A percentile compares a stretch with the other conserved stretches of the same genome.
Evolutionary conservation across 768 basidiomycete species (phyloP).

Genomic region (Collybiopsis luxurians): DNA sequence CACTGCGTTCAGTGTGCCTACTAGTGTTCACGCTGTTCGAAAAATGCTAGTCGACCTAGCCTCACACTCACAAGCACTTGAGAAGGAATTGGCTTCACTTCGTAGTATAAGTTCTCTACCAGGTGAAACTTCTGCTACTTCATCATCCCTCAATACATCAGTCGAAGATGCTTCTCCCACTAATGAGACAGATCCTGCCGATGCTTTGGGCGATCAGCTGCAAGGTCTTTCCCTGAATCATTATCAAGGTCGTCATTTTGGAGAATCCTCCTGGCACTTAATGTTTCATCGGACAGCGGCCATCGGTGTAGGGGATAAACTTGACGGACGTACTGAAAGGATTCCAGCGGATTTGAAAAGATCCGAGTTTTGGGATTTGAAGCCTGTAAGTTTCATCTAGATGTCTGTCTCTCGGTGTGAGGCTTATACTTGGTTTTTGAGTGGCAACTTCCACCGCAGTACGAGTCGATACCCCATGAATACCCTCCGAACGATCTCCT

Average conservation of each 20-base stretch:
- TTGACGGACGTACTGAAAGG: background rate
- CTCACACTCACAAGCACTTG: too few relatives aligned
- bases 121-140: background rate
- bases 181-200: background rate
- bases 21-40: conserved; percentile 17
- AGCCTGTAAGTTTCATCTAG: background rate
- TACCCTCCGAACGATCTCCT: too few relatives aligned
- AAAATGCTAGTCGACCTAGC: conserved; percentile 18
- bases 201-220: background rate
- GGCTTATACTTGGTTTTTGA: background rate
- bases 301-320: background rate
- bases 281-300: conserved; percentile 1
- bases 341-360: background rate
- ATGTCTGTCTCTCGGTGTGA: background rate
- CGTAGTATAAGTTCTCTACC: background rate
- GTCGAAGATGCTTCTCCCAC: background rate
- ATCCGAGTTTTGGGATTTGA: background rate
- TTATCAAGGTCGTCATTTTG: background rate
- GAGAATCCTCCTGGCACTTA: background rate
- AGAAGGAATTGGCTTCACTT: too few relatives aligned
- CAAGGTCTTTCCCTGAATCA: too few relatives aligned
- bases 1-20: conserved; percentile 24
- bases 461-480: background rate
- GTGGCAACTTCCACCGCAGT: background rate
- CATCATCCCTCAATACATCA: background rate